phyloP scores from a whole-genome alignment of 768 basidiomycete species.

The Russula virescens region DNA sequence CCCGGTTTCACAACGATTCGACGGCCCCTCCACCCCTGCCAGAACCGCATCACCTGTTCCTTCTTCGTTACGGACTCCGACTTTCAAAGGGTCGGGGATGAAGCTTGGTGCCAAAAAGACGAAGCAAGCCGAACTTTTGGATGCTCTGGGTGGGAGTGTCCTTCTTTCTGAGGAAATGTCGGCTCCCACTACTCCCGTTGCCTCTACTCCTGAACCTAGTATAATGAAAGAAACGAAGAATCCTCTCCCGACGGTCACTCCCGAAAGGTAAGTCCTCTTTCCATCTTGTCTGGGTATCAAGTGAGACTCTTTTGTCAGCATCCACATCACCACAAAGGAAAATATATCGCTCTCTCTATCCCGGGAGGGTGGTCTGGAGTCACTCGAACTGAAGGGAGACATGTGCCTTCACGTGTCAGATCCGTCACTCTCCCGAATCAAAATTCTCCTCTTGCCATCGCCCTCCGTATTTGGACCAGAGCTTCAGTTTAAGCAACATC shows the following conservation, averaged over 20 bases:
- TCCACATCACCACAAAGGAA: conserved; percentile 85
- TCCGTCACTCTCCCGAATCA: conserved; percentile 62
- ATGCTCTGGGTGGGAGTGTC: conserved; percentile 79
- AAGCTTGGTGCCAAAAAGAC: conserved; percentile 92
- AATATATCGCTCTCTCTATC: conserved; percentile 72
- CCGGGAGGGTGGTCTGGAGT: conserved; percentile 86
- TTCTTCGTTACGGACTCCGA: conserved; percentile 53
- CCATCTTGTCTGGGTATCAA: not conserved
- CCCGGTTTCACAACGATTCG: conserved; percentile 61
- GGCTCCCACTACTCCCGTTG: conserved; percentile 44
- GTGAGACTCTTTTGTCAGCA: conserved; percentile 38
- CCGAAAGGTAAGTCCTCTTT: conserved; percentile 53
- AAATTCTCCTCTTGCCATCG: conserved; percentile 55
- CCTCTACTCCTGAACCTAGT: conserved; percentile 42
- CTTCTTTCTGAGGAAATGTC: conserved; percentile 51
- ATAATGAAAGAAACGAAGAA: conserved; percentile 48
- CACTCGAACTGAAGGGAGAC: conserved; percentile 90
- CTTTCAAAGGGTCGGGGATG: conserved; percentile 95
- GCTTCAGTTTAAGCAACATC: conserved; percentile 96
- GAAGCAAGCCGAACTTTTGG: conserved; percentile 80
- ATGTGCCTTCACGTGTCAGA: conserved; percentile 89
- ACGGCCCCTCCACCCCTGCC: conserved; percentile 48
- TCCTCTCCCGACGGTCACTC: conserved; percentile 67
- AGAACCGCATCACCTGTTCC: conserved; percentile 43
- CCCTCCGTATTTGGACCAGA: conserved; percentile 56